These are phyloP conservation scores for Quercus phellos DNA, from an alignment of 331 rosid species.

Conservation along the genomic window DNA sequence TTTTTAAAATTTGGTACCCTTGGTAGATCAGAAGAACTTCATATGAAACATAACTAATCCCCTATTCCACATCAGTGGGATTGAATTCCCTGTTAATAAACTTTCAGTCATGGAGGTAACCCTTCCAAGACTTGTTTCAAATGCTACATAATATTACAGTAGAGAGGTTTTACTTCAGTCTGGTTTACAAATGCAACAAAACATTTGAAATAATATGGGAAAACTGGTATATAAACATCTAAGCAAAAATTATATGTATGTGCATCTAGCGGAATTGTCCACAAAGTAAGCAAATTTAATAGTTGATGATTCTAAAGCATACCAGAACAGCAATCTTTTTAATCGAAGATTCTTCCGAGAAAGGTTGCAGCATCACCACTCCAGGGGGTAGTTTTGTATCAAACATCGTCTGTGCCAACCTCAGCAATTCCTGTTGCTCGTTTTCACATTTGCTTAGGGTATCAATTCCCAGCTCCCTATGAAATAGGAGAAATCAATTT, in stretches of 20 bases:
- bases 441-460: constrained; percentile 67
- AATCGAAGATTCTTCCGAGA: constrained; percentile 83
- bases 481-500: constrained; percentile 14
- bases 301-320: constrained; percentile 3
- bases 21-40: too few species aligned
- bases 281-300: not conserved
- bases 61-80: too few species aligned
- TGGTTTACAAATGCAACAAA: not conserved
- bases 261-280: not conserved
- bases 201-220: not conserved
- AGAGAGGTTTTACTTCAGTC: not conserved
- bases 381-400: constrained; percentile 97
- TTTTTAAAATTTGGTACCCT: too few species aligned
- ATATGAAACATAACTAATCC: too few species aligned
- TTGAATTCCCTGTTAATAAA: too few species aligned
- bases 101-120: too few species aligned
- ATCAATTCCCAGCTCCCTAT: constrained; percentile 82
- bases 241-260: too few species aligned
- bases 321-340: constrained; percentile 85
- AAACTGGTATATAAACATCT: not conserved
- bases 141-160: too few species aligned
- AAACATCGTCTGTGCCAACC: constrained; percentile 75
- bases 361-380: constrained; percentile 83
- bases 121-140: too few species aligned
- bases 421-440: constrained; percentile 68